A percentile compares a stretch with the other conserved stretches of the same genome.
Evolutionary conservation across 345 rosid species (phyloP).

Genomic region (Populus nigra): DNA sequence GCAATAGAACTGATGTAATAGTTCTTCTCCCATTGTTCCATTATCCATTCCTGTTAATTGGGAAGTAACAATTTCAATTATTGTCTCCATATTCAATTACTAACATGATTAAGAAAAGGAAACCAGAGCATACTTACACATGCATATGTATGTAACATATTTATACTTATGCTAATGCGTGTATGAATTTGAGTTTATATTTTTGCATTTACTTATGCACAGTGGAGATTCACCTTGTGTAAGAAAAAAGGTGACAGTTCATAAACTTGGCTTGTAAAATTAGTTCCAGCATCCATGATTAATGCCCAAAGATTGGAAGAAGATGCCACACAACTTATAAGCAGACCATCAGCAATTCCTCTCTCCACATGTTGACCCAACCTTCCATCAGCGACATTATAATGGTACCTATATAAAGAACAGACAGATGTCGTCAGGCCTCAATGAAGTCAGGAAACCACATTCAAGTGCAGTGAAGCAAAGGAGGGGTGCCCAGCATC

Average conservation of each 20-base stretch:
- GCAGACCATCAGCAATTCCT: slow-evolving; percentile 34
- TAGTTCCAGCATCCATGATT: slow-evolving; percentile 39
- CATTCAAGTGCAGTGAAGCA: slow-evolving; percentile 2
- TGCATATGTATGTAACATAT: background rate
- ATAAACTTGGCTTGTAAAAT: slow-evolving; percentile 29
- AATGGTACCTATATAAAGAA: slow-evolving; percentile 26
- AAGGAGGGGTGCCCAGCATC: background rate
- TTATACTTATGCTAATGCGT: background rate
- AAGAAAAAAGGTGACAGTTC: slow-evolving; percentile 31
- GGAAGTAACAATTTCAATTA: background rate
- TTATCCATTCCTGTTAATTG: slow-evolving; percentile 34
- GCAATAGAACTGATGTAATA: slow-evolving; percentile 34
- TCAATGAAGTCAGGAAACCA: background rate
- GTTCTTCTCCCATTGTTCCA: slow-evolving; percentile 41
- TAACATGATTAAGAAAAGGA: background rate
- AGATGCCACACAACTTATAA: slow-evolving; percentile 34
- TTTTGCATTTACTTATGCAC: background rate
- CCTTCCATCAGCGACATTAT: slow-evolving; percentile 37
- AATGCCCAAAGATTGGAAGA: slow-evolving; percentile 37
- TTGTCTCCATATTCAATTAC: background rate
- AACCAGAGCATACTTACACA: background rate
- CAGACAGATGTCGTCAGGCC: background rate
- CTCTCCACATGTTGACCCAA: slow-evolving; percentile 34
- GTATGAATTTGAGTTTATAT: background rate
- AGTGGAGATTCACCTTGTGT: slow-evolving; percentile 24